Evolutionary conservation across 169 alveolate genomes (phyloP).

Genomic region (Pseudocohnilembus persalinus): DNA sequence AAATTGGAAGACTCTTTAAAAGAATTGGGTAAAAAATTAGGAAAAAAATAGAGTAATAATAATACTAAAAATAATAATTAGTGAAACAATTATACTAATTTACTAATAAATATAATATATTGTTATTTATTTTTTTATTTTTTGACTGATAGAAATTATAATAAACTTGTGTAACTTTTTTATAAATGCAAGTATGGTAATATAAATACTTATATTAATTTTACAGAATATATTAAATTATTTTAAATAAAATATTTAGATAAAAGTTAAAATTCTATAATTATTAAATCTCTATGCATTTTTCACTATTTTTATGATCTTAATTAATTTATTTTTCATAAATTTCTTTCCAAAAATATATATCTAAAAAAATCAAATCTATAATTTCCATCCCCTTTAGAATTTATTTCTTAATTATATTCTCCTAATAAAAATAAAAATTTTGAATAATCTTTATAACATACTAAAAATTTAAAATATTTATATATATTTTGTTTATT

Average conservation of each 20-base stretch:
- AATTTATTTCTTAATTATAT: constrained; percentile 24
- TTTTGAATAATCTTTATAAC: no score
- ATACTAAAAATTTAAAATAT: no score
- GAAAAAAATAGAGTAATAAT: neutral
- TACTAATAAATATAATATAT: no score
- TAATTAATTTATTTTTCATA: constrained; percentile 29
- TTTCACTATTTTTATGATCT: neutral
- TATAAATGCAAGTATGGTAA: no score
- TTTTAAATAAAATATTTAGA: neutral
- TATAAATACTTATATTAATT: neutral
- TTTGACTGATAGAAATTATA: no score
- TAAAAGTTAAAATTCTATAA: neutral
- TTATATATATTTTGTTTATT: no score
- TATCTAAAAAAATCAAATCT: constrained; percentile 49
- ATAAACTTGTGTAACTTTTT: no score
- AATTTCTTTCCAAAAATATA: constrained; percentile 52
- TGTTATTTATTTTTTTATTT: no score
- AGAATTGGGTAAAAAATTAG: constrained; percentile 9
- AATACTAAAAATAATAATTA: neutral
- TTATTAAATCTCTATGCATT: no score
- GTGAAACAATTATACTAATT: neutral
- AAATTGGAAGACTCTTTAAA: constrained; percentile 33
- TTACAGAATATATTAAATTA: neutral
- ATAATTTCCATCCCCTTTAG: constrained; percentile 10
- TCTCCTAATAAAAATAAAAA: constrained; percentile 28